Evolutionary conservation across 2,329 filamentous ascomycete species (phyloP).

Genomic region (Cladophialophora chaetospira): DNA sequence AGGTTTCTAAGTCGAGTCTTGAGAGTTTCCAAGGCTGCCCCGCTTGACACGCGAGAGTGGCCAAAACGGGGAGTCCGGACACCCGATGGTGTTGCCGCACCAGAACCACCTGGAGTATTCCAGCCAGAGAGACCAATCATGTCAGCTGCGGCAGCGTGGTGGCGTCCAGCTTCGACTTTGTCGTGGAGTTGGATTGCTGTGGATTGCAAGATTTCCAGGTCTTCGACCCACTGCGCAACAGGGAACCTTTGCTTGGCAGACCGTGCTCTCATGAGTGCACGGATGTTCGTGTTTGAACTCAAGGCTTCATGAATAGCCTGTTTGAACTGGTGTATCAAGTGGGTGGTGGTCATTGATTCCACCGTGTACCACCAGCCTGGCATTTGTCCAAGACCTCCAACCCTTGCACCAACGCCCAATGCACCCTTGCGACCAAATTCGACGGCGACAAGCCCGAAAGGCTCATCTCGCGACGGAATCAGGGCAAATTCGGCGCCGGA

Average conservation of each 20-base stretch:
- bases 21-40: conserved; percentile 37
- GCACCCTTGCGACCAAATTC: conserved; percentile 70
- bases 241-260: conserved; percentile 68
- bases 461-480: conserved; percentile 69
- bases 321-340: conserved; percentile 67
- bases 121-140: conserved; percentile 11
- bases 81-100: conserved; percentile 34
- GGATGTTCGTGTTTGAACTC: conserved; percentile 56
- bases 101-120: conserved; percentile 19
- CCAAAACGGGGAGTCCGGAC: conserved; percentile 40
- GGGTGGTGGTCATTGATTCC: conserved; percentile 64
- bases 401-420: conserved; percentile 65
- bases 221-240: conserved; percentile 67
- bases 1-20: conserved; percentile 44
- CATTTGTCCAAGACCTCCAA: conserved; percentile 70
- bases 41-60: conserved; percentile 38
- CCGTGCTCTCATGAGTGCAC: conserved; percentile 65
- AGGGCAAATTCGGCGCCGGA: conserved; percentile 68
- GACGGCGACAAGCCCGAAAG: conserved; percentile 68
- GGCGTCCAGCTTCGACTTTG: conserved; percentile 43
- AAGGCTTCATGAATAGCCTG: conserved; percentile 64
- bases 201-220: conserved; percentile 63
- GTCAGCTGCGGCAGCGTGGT: conserved; percentile 17
- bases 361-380: conserved; percentile 70
- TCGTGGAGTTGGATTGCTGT: conserved; percentile 61